Evolutionary conservation across 2,329 filamentous ascomycete genomes (phyloP).

Genomic region (Neophaeococcomyces aloes): DNA sequence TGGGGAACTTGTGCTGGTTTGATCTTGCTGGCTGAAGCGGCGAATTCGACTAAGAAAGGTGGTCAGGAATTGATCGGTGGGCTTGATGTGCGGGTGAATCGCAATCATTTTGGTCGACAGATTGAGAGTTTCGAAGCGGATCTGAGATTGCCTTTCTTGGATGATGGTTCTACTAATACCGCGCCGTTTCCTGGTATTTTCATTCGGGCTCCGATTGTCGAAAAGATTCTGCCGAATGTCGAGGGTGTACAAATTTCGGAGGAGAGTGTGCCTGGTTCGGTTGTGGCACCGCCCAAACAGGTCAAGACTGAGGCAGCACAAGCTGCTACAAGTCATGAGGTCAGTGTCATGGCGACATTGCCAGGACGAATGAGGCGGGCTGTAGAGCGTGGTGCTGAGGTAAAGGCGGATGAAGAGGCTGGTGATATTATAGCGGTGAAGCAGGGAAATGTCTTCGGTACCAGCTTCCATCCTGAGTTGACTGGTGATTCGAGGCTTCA

Average conservation of each 20-base stretch:
- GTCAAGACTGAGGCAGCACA: constrained; percentile 37
- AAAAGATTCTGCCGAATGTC: constrained; percentile 55
- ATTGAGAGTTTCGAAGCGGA: constrained; percentile 79
- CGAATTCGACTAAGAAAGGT: constrained; percentile 77
- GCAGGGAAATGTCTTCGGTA: constrained; percentile 87
- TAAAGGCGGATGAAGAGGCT: constrained; percentile 31
- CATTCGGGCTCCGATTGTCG: constrained; percentile 87
- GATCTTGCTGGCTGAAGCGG: constrained; percentile 78
- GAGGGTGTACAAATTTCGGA: constrained; percentile 44
- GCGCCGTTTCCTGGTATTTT: constrained; percentile 70
- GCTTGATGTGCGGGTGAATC: constrained; percentile 76
- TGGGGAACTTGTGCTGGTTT: constrained; percentile 97
- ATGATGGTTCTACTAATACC: constrained; percentile 22
- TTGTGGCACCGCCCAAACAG: constrained; percentile 47
- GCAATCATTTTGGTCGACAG: constrained; percentile 92
- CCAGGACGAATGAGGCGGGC: constrained; percentile 42
- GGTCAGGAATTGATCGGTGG: constrained; percentile 91
- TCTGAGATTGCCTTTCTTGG: constrained; percentile 62
- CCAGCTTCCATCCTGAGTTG: constrained; percentile 90
- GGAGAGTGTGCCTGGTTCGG: constrained; percentile 37
- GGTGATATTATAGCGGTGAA: constrained; percentile 78
- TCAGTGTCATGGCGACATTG: constrained; percentile 50
- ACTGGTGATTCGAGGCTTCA: constrained; percentile 83
- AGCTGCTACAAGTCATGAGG: constrained; percentile 36
- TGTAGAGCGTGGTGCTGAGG: constrained; percentile 33